Conservation (phyloP, 805 yeast species). For the Saccharomycopsis babjevae region DNA sequence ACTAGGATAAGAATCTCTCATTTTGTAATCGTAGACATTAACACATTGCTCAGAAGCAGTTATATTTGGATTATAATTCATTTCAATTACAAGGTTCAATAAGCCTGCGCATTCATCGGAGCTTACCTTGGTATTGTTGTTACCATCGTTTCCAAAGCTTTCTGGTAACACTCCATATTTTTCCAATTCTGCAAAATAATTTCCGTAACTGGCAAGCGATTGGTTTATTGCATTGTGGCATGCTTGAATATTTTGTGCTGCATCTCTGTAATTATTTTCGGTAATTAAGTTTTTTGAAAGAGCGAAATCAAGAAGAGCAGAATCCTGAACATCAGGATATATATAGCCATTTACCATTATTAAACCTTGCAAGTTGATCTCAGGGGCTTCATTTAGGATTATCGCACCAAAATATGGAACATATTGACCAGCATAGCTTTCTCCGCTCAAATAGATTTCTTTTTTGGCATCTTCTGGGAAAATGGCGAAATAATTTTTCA, state of each 20-base stretch:
- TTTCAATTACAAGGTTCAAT: conserved; percentile 23
- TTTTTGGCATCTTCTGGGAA: conserved; percentile 64
- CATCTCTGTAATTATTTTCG: conserved; percentile 29
- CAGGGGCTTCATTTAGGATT: conserved; percentile 30
- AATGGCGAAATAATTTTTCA: conserved; percentile 51
- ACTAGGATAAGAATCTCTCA: conserved; percentile 63
- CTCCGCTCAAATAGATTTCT: conserved; percentile 79
- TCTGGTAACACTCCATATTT: neutral
- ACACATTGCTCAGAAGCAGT: conserved; percentile 42
- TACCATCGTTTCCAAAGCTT: neutral
- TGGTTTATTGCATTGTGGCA: neutral
- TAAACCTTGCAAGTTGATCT: conserved; percentile 45
- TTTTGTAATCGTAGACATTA: conserved; percentile 75
- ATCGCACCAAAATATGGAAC: conserved; percentile 77
- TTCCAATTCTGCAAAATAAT: neutral
- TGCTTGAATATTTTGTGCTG: conserved; percentile 53
- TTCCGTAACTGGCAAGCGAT: neutral
- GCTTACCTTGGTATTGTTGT: conserved; percentile 22
- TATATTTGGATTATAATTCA: conserved; percentile 3
- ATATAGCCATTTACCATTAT: conserved; percentile 93
- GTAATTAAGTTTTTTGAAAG: conserved; percentile 46
- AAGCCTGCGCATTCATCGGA: conserved; percentile 36
- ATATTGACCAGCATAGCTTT: conserved; percentile 95
- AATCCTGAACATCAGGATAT: conserved; percentile 69
- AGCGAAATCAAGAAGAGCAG: conserved; percentile 9